Percentiles rank a stretch among this genome's conserved stretches.
phyloP scores from a whole-genome alignment of 257 asterid species.

The Solanum commersonii region DNA sequence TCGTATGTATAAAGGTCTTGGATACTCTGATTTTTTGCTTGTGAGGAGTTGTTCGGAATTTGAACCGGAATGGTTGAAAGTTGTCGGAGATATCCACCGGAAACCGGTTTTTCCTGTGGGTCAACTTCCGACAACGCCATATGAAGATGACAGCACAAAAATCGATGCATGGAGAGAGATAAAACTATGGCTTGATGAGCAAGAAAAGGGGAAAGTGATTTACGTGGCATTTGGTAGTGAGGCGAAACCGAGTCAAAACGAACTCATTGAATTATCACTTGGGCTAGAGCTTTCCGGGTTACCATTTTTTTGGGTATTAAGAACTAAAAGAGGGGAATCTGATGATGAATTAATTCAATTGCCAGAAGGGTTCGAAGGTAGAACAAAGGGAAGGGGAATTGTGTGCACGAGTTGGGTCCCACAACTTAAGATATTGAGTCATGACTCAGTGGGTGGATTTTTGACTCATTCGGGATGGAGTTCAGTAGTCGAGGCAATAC shows the following conservation, averaged over 20 bases:
- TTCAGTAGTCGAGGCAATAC: too few species aligned
- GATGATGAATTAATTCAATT: too few species aligned
- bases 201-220: slow-evolving; percentile 7
- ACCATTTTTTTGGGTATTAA: too few species aligned
- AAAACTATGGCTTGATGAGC: slow-evolving; percentile 2
- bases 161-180: neutral
- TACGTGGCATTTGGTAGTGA: slow-evolving; percentile 24
- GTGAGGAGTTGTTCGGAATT: slow-evolving; percentile 7
- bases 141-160: neutral
- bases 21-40: neutral
- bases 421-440: too few species aligned
- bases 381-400: too few species aligned
- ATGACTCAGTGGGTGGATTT: too few species aligned
- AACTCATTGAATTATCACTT: slow-evolving; percentile 14
- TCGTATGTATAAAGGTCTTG: neutral
- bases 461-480: too few species aligned
- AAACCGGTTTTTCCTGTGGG: slow-evolving; percentile 20
- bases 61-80: slow-evolving; percentile 18
- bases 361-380: too few species aligned
- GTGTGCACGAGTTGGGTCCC: too few species aligned
- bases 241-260: slow-evolving; percentile 4
- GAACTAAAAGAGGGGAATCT: too few species aligned
- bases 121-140: neutral
- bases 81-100: slow-evolving; percentile 4
- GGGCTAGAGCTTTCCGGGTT: too few species aligned